Percentiles rank a stretch among this genome's conserved stretches.
Conservation (phyloP, 2,329 filamentous ascomycete genomes). For the Penicillium sp. region DNA sequence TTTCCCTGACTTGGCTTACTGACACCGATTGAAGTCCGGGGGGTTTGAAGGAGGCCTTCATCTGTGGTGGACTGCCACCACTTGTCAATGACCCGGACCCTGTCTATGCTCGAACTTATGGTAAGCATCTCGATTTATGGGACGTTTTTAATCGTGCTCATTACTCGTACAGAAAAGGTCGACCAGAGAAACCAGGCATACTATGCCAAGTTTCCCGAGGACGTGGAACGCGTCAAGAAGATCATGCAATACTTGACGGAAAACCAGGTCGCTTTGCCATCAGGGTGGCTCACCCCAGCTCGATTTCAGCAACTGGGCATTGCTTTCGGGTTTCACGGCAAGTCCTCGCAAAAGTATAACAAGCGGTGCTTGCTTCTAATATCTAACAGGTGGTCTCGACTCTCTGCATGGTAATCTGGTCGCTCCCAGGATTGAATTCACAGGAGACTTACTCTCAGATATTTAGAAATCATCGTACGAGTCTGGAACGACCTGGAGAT, state of each 20-base stretch:
- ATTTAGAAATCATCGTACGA: slow-evolving; percentile 62
- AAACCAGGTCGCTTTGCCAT: slow-evolving; percentile 64
- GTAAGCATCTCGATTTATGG: slow-evolving; percentile 23
- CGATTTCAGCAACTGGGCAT: slow-evolving; percentile 77
- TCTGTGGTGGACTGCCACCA: slow-evolving; percentile 79
- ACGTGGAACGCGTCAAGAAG: slow-evolving; percentile 64
- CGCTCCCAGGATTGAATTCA: background rate
- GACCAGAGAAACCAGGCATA: slow-evolving; percentile 71
- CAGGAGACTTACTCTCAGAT: too few relatives aligned
- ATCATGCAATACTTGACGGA: slow-evolving; percentile 64
- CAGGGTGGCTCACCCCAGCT: slow-evolving; percentile 67
- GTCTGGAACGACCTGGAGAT: slow-evolving; percentile 70
- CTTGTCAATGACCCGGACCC: slow-evolving; percentile 68
- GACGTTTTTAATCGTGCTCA: slow-evolving; percentile 5
- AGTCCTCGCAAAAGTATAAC: slow-evolving; percentile 10
- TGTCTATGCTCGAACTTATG: slow-evolving; percentile 70
- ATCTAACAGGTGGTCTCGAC: slow-evolving; percentile 61
- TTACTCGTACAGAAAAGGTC: slow-evolving; percentile 53
- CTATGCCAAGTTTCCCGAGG: slow-evolving; percentile 81
- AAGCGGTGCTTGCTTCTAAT: slow-evolving; percentile 13
- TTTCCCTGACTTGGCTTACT: slow-evolving; percentile 1
- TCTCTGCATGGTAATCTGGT: slow-evolving; percentile 58
- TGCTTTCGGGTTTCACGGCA: slow-evolving; percentile 70
- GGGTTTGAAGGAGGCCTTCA: slow-evolving; percentile 75
- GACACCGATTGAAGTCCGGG: slow-evolving; percentile 53